Evolutionary conservation across 495 filamentous ascomycete species (phyloP), one percentile per base, ranked within the genome.

Genomic region (Penicillium coffeae): DNA sequence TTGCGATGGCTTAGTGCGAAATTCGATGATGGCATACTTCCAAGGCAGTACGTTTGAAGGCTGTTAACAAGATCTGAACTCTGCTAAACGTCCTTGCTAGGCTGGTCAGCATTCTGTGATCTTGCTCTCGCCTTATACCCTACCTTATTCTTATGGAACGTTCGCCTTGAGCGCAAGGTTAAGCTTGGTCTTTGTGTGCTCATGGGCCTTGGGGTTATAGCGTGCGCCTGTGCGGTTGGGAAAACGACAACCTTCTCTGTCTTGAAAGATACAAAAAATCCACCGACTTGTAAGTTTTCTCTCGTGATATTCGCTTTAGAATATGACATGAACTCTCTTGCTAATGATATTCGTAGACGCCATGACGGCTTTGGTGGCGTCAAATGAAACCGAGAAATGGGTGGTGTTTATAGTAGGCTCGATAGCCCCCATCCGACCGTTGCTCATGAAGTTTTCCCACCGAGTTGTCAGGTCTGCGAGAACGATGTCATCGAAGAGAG

Each of bases 111-210:
- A n/a, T 15, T 55, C 9, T 55, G 52, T 21, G 52, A 55, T 47
- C 34, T 55, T 9, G 13, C 25, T 13, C 33, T 55, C 3, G 52
- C 52, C 25, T 47, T 74, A 8, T 73, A 73, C 36, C 64, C 74
- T 7, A 65, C 71, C 21, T 47, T 65, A 1, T 75, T 71, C 41
- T 62, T 75, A 27, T 73, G 54, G 52, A 57, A 56, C 19, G 47
- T 76, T 34, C 62, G 69, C 44, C 56, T 76, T 33, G 42, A 59
- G 10, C 27, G 53, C 1, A 63, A 58, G 40, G 65, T 73, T 44
- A 76, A 75, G 60, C 40, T 74, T 3, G 68, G 66, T 21, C 59
- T 76, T n/a, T 62, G 60, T 30, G 21, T 50, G 14, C 58, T 73
- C 16, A 61, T 76, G 36, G 63, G 73, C 7, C 50, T 73, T 10